These are phyloP conservation scores for Physocladia obscura DNA, from an alignment of 192 early-diverging fungal genomes.

Conservation along the genomic window DNA sequence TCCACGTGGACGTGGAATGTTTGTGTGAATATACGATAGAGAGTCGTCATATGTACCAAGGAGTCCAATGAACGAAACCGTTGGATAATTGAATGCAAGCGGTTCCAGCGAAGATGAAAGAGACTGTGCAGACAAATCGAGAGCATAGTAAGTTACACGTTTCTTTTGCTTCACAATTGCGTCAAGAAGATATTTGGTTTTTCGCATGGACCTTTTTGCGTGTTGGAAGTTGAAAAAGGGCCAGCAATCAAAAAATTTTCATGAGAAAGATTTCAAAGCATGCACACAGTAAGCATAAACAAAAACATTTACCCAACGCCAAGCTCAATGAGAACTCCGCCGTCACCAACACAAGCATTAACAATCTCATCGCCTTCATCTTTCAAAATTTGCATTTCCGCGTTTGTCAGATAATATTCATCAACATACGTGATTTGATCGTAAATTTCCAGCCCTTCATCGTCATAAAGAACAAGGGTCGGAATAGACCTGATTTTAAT, in stretches of 20 bases:
- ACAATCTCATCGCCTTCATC: conserved; percentile 61
- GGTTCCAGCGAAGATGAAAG: conserved; percentile 69
- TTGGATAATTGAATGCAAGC: conserved; percentile 60
- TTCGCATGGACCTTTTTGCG: conserved; percentile 71
- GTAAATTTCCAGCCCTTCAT: conserved; percentile 79
- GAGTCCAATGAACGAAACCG: conserved; percentile 74
- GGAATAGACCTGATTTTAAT: conserved; percentile 61
- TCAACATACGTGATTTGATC: conserved; percentile 83
- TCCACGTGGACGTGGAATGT: conserved; percentile 45
- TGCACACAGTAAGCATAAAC: not conserved
- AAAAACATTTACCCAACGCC: conserved; percentile 72
- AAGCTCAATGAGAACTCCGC: conserved; percentile 79
- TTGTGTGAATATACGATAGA: conserved; percentile 52
- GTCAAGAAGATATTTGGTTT: conserved; percentile 79
- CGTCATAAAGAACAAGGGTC: conserved; percentile 83
- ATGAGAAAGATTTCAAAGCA: too few species aligned
- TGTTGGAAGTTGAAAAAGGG: conserved; percentile 10
- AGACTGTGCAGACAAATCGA: conserved; percentile 83
- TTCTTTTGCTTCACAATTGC: conserved; percentile 64
- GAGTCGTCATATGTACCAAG: conserved; percentile 89
- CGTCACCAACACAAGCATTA: conserved; percentile 60
- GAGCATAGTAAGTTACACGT: conserved; percentile 80
- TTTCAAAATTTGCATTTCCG: conserved; percentile 81
- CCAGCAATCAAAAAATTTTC: too few species aligned
- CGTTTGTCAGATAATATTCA: conserved; percentile 85